Evolutionary conservation across 768 basidiomycete species (phyloP).

Genomic region (Collybia sordida): DNA sequence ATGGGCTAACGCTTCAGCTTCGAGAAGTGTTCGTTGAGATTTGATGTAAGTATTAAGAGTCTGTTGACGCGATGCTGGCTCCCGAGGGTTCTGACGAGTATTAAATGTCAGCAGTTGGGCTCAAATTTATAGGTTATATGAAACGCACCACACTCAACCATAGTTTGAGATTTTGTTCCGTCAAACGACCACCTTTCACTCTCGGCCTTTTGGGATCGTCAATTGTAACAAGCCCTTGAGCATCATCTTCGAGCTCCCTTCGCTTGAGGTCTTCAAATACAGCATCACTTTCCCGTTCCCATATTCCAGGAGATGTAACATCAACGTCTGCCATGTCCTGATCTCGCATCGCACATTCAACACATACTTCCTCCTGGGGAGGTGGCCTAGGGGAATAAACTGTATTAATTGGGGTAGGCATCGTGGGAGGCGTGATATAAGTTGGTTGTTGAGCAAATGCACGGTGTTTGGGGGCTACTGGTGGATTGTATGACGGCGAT

Average conservation of each 20-base stretch:
- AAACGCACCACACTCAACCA: constrained; percentile 74
- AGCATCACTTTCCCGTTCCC: constrained; percentile 90
- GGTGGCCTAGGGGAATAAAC: constrained; percentile 57
- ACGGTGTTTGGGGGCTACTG: constrained; percentile 66
- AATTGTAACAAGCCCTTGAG: constrained; percentile 40
- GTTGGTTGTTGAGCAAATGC: constrained; percentile 77
- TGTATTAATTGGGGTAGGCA: constrained; percentile 59
- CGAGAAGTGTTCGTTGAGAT: constrained; percentile 75
- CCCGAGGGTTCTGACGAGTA: constrained; percentile 75
- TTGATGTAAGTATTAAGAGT: constrained; percentile 82
- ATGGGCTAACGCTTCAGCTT: constrained; percentile 80
- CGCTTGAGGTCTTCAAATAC: constrained; percentile 74
- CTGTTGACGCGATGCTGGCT: constrained; percentile 82
- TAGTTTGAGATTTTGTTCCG: constrained; percentile 77
- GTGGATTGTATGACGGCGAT: constrained; percentile 59
- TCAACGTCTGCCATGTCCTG: constrained; percentile 97
- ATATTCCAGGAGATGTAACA: constrained; percentile 81
- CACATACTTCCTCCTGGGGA: constrained; percentile 80
- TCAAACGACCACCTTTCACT: constrained; percentile 65
- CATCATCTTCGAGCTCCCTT: constrained; percentile 71
- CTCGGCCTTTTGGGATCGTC: constrained; percentile 60
- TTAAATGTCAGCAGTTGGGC: constrained; percentile 8
- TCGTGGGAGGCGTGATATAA: constrained; percentile 58
- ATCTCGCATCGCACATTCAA: constrained; percentile 98
- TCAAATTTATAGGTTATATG: constrained; percentile 2